Percentiles rank a stretch among this genome's conserved stretches.
These are phyloP conservation scores for Camellia lanceoleosa DNA, from an alignment of 148 eudicot genomes.

Conservation along the genomic window DNA sequence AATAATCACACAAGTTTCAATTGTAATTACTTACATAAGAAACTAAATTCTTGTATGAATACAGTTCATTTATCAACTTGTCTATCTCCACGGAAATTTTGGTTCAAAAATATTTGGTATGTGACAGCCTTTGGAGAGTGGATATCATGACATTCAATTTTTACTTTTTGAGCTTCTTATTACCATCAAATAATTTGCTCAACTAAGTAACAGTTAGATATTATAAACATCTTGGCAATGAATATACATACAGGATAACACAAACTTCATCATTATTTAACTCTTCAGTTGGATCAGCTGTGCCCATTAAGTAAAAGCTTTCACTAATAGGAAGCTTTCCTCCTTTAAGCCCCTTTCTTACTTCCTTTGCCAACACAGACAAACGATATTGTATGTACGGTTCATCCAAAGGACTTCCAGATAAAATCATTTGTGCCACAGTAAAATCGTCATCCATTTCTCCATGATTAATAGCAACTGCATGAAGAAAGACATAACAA, in stretches of 20 bases:
- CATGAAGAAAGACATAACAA: constrained; percentile 13
- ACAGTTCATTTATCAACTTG: not conserved
- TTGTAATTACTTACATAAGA: not conserved
- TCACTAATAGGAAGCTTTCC: constrained; percentile 62
- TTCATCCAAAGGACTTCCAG: constrained; percentile 81
- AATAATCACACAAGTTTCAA: not conserved
- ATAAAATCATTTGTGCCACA: constrained; percentile 54
- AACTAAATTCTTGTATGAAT: not conserved
- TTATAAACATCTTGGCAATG: not conserved
- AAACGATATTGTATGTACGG: constrained; percentile 55
- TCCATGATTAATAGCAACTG: constrained; percentile 62
- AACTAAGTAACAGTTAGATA: not conserved
- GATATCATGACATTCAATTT: not conserved
- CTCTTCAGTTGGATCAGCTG: constrained; percentile 71
- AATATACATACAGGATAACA: constrained; percentile 63
- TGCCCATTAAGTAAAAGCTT: constrained; percentile 84
- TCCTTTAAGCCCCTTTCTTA: constrained; percentile 50
- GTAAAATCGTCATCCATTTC: constrained; percentile 39
- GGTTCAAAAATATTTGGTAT: not conserved
- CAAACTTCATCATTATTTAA: constrained; percentile 70
- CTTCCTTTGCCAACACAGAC: constrained; percentile 35
- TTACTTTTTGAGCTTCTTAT: not conserved
- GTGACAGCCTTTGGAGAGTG: not conserved
- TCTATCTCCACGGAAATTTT: not conserved
- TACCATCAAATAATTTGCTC: not conserved